Evolutionary conservation across 208 protist genomes (phyloP).

Genomic region (Wallacemonas sp.): DNA sequence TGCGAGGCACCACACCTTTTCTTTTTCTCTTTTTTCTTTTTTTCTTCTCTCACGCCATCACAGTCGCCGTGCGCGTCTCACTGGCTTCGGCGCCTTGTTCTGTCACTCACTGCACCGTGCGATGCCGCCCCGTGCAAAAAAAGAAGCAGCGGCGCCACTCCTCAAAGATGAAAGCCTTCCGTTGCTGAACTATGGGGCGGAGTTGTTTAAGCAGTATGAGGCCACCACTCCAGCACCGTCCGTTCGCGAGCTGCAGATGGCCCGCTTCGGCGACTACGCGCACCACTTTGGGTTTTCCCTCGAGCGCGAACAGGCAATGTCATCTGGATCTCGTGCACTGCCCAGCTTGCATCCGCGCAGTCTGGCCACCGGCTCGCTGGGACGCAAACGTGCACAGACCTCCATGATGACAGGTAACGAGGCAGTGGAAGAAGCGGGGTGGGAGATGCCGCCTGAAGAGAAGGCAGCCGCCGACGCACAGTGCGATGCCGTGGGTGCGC

Average conservation of each 20-base stretch:
- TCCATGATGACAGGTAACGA: slow-evolving; percentile 5
- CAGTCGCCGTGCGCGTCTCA: no score
- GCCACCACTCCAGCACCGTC: slow-evolving; percentile 15
- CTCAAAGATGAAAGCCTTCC: slow-evolving; percentile 7
- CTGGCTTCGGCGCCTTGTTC: background rate
- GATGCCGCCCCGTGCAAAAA: slow-evolving; percentile 4
- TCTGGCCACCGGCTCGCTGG: background rate
- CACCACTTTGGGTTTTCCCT: slow-evolving; percentile 85
- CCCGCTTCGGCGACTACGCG: slow-evolving; percentile 75
- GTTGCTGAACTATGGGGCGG: slow-evolving; percentile 44
- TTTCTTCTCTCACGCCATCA: background rate
- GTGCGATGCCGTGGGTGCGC: slow-evolving; percentile 15
- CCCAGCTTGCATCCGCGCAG: background rate
- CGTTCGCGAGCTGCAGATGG: slow-evolving; percentile 34
- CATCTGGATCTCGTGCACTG: background rate
- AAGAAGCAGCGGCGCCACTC: background rate
- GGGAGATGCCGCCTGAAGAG: slow-evolving; percentile 37
- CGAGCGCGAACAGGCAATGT: slow-evolving; percentile 31
- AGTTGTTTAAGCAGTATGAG: slow-evolving; percentile 36
- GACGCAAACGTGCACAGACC: background rate
- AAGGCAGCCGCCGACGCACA: slow-evolving; percentile 37
- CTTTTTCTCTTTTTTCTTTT: background rate
- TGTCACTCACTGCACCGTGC: no score
- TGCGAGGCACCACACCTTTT: background rate
- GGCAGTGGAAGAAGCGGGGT: slow-evolving; percentile 33